Base-by-base conservation (phyloP, 257 asterid genomes). In the Rehmannia glutinosa region DNA sequence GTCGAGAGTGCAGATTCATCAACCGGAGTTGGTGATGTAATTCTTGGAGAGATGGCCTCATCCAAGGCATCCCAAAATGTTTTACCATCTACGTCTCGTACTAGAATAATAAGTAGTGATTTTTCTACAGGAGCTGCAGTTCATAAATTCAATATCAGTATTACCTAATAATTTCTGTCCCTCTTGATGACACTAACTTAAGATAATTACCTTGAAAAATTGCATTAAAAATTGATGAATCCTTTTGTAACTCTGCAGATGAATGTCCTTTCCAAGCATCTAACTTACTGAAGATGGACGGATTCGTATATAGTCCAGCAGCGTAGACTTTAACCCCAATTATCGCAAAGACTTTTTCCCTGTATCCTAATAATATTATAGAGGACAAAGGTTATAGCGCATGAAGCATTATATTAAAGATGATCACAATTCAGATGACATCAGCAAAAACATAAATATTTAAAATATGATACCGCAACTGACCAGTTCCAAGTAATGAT, bases 1-100 rank as follows among this genome's bases (percentile, higher is more conserved):
- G 81, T 78, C 6, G 88, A 79, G 66, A 90, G 92, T 71, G 99
- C 96, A 66, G 80, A 57, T 35, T 83, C 79, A 55, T 87, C 97
- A 25, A 66, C 80, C 5, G 86, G 71, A 80, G 84, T 76, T n/a
- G 78, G 84, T 3, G 91, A 79, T 24, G 52, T 73, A 69, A 90
- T 82, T 78, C 99, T 79, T n/a, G 96, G 92, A 61, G 97, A 82
- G 39, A 90, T 68, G 66, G 95, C 92, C 58, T 88, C 97, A 71
- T 85, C 86, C 76, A 93, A 82, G 54, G 98, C 97, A 66, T 88
- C 95, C 97, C 98, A 88, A 69, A 90, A 93, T 41, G 90, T 88
- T 83, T 88, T 93, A 35, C 97, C 98, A 70, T 87, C 97, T 42
- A 90, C 81, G 64, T 90, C 96, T 79, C 99, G 84, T 23, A 88